Evolutionary conservation across 345 rosid genomes (phyloP), one percentile per base, ranked within the genome.

Genomic region (Citrus sp.): DNA sequence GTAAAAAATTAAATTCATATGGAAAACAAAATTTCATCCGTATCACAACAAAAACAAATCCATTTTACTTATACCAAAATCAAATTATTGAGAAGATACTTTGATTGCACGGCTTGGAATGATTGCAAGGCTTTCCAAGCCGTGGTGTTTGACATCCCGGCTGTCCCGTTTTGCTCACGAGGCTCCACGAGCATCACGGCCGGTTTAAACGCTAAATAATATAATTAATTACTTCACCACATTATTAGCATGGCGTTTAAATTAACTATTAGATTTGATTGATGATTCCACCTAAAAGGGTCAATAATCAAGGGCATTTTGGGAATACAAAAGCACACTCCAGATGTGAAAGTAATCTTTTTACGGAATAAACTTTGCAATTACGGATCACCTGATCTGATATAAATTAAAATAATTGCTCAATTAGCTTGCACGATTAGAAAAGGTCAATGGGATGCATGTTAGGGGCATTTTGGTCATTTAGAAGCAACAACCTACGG

Each of bases 401-500:
- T 55, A 18, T 25, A 16, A 51, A 30, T 6, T 55, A 55, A 24
- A 30, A 30, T 64, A 30, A 16, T 61, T 24, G 35, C 10, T 21
- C 5, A 49, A 70, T 54, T 71, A 14, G 65, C 46, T 66, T 74
- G 77, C 66, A 85, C 73, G 83, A 85, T 81, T 72, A 51, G 51
- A 71, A 46, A 78, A 67, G 81, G 82, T 59, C 61, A 80, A 83
- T 78, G 83, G 82, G 54, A 82, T 82, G n/a, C 84, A 84, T 24
- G 83, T 61, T 38, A 25, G 76, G 89, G 88, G 80, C 42, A 81
- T 19, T 78, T 77, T 56, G 6, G 87, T 88, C 60, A 89, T 70
- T 82, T 58, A 1, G 13, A 51, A 18, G 72, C 67, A 42, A 32
- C 37, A 72, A 66, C 85, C 80, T 80, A 83, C 80, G 84, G 84